A percentile compares a stretch with the other conserved stretches of the same genome.
phyloP scores from a whole-genome alignment of 2,329 filamentous ascomycete genomes.

The Ophidiomyces ophidiicola region DNA sequence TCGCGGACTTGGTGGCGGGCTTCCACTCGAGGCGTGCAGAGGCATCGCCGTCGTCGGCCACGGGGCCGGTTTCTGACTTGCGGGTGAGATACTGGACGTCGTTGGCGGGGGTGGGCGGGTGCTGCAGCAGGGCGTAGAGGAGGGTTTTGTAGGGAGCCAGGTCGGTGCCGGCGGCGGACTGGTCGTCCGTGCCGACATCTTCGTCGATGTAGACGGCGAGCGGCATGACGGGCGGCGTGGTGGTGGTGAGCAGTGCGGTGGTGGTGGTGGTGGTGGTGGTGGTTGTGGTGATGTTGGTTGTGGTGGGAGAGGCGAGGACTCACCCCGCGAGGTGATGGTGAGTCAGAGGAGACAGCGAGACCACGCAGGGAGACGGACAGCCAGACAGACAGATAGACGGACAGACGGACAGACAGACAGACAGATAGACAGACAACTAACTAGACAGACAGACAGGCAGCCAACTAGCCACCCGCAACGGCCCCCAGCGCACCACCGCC shows the following conservation, averaged over 20 bases:
- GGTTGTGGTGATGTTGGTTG: neutral
- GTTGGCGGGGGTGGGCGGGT: slow-evolving; percentile 43
- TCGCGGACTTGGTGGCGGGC: slow-evolving; percentile 65
- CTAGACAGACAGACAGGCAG: too few species aligned
- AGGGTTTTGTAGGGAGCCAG: slow-evolving; percentile 70
- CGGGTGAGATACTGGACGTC: slow-evolving; percentile 54
- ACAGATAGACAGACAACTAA: too few species aligned
- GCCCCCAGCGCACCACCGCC: too few species aligned
- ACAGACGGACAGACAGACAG: too few species aligned
- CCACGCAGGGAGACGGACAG: too few species aligned
- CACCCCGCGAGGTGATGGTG: too few species aligned
- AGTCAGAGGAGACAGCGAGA: too few species aligned
- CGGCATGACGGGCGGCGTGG: slow-evolving; percentile 13
- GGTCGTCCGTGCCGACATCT: slow-evolving; percentile 61
- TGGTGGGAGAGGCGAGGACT: too few species aligned
- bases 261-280: neutral
- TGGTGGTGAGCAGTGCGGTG: slow-evolving; percentile 1
- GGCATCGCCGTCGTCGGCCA: slow-evolving; percentile 52
- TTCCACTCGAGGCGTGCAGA: slow-evolving; percentile 60
- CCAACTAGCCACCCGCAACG: too few species aligned
- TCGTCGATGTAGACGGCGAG: slow-evolving; percentile 64
- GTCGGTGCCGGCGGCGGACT: slow-evolving; percentile 54
- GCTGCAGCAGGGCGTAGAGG: slow-evolving; percentile 62
- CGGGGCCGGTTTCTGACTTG: slow-evolving; percentile 51
- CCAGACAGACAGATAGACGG: too few species aligned